A percentile compares a stretch with the other conserved stretches of the same genome.
These are phyloP conservation scores for Cephalotrichum gorgonifer DNA, from an alignment of 2,329 filamentous ascomycete species.

Conservation along the genomic window DNA sequence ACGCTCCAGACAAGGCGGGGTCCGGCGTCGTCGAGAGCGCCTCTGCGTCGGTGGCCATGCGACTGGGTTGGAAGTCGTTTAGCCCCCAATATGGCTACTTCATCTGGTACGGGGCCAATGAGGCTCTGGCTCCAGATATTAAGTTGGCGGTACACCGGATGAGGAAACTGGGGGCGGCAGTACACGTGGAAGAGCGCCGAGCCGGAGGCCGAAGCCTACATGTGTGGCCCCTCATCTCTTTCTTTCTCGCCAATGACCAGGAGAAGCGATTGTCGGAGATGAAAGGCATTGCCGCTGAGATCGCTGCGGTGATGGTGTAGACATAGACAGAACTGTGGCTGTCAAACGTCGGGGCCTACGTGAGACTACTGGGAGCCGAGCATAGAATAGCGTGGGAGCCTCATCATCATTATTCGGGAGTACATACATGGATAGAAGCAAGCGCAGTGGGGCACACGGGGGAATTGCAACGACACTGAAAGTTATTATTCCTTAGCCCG, in stretches of 20 bases:
- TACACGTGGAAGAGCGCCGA: slow-evolving; percentile 4
- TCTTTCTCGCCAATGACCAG: slow-evolving; percentile 37
- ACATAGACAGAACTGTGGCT: background rate
- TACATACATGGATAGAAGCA: too few species aligned
- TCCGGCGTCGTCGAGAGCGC: slow-evolving; percentile 13
- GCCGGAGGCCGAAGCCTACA: slow-evolving; percentile 50
- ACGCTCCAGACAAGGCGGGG: slow-evolving; percentile 35
- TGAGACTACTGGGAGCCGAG: too few species aligned
- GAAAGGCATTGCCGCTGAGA: slow-evolving; percentile 25
- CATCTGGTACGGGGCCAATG: slow-evolving; percentile 64
- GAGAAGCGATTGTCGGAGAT: slow-evolving; percentile 43
- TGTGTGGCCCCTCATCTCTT: slow-evolving; percentile 67
- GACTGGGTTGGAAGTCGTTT: slow-evolving; percentile 58
- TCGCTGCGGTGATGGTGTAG: slow-evolving; percentile 10
- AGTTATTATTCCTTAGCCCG: too few species aligned
- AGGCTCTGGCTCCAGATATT: slow-evolving; percentile 67
- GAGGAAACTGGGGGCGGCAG: slow-evolving; percentile 19
- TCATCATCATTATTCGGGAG: too few species aligned
- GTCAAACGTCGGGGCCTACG: too few species aligned
- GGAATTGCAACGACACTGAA: too few species aligned
- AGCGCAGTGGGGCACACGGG: too few species aligned
- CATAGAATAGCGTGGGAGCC: too few species aligned
- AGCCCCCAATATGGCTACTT: slow-evolving; percentile 57
- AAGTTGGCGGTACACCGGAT: slow-evolving; percentile 47
- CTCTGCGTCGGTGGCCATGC: slow-evolving; percentile 19